Evolutionary conservation across 257 asterid genomes (phyloP), one percentile per base, ranked within the genome.

Genomic region (Solanum virginianum): DNA sequence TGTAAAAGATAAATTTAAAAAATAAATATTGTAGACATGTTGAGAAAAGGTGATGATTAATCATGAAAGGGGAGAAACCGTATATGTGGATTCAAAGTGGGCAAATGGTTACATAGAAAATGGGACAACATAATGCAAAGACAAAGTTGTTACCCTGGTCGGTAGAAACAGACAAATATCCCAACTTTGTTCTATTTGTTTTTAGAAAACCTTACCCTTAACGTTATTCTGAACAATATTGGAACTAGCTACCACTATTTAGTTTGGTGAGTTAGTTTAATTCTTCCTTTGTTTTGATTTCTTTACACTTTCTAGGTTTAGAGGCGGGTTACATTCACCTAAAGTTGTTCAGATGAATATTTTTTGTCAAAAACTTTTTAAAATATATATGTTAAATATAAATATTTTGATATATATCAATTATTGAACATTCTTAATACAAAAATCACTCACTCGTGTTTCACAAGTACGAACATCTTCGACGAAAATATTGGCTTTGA

Each of bases 91-190:
- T 68, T 68, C 24, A 16, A 10, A 68, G 47, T 36, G 75, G 5
- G 49, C 49, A 68, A 77, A 49, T 9, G 63, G 45, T 4, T 26
- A 26, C 47, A 26, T 26, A 26, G 47, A 51, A 51, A 53, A 16
- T 77, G 65, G 15, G 82, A 77, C 82, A 77, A 26, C 10, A 77
- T 90, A 91, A 91, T 90, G 92, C 93, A 87, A 90, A 89, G 88
- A 53, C 82, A 77, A 77, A 77, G 90, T 85, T 29, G 93, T 88
- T 86, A 86, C 81, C 85, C 63, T 72, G 92, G 94, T 90, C 90
- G 92, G 91, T 88, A 88, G 83, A 83, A 85, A 72, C 84, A 80
- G 95, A 91, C 95, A 91, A 92, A 88, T 86, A 77, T 77, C 17
- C 85, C 84, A 84, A 90, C 57, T 71, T 83, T 70, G 80, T 86